Percentiles rank a stretch among this genome's conserved stretches.
Evolutionary conservation across 805 yeast species (phyloP).

Genomic region (Myxozyma sirexii): DNA sequence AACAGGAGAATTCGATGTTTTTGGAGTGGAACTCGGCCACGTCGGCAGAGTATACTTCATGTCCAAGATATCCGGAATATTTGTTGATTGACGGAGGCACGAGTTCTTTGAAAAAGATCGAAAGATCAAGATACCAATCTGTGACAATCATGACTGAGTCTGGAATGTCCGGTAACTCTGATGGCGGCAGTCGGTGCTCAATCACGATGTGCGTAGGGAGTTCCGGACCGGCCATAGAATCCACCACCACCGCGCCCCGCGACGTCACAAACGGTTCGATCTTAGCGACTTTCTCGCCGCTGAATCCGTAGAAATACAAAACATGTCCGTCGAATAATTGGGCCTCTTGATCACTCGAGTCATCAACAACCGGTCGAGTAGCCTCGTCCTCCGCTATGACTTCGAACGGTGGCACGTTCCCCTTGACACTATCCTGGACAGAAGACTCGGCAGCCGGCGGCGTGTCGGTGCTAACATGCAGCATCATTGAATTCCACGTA

Average conservation of each 20-base stretch:
- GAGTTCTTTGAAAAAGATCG: slow-evolving; percentile 58
- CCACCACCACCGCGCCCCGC: slow-evolving; percentile 25
- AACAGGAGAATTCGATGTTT: slow-evolving; percentile 66
- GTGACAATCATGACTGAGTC: slow-evolving; percentile 52
- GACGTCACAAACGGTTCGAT: slow-evolving; percentile 18
- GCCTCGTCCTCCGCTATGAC: slow-evolving; percentile 3
- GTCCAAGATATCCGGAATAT: slow-evolving; percentile 47
- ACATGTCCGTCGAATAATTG: slow-evolving; percentile 8
- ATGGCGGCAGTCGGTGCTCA: slow-evolving; percentile 15
- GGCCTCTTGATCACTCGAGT: slow-evolving; percentile 5
- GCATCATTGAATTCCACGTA: slow-evolving; percentile 29
- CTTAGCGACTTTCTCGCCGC: slow-evolving; percentile 1
- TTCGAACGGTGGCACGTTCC: slow-evolving; percentile 10
- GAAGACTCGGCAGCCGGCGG: background rate
- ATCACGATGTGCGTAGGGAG: slow-evolving; percentile 31
- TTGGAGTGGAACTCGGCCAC: slow-evolving; percentile 39
- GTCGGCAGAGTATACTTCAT: slow-evolving; percentile 45
- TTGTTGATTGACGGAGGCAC: slow-evolving; percentile 5
- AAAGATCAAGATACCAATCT: slow-evolving; percentile 81
- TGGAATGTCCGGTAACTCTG: slow-evolving; percentile 19
- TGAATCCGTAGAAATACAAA: slow-evolving; percentile 9
- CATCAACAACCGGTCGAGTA: background rate
- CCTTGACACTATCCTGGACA: slow-evolving; percentile 7
- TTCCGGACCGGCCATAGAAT: background rate
- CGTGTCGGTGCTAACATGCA: background rate